Percentiles rank a stretch among this genome's conserved stretches.
phyloP scores from a whole-genome alignment of 495 filamentous ascomycete genomes.

The Daldinia loculata region DNA sequence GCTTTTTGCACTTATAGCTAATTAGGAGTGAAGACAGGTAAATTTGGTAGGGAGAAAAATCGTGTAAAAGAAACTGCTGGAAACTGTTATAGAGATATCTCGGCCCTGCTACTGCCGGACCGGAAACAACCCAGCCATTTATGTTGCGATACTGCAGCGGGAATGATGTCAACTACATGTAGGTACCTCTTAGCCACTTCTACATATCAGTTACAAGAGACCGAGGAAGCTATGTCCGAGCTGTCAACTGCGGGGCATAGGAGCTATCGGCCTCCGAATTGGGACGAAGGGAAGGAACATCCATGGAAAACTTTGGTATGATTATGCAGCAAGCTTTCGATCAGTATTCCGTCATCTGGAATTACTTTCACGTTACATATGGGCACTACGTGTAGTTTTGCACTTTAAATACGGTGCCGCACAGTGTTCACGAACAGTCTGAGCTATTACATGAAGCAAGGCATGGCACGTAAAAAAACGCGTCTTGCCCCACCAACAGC shows the following conservation, averaged over 20 bases:
- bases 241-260: conserved; percentile 13
- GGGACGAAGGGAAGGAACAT: neutral
- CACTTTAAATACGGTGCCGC: neutral
- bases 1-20: neutral
- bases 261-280: conserved; percentile 7
- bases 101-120: neutral
- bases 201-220: neutral
- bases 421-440: neutral
- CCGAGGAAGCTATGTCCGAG: conserved; percentile 25
- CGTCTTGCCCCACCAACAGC: neutral
- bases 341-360: conserved; percentile 17
- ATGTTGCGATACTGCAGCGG: conserved; percentile 4
- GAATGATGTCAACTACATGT: conserved; percentile 40
- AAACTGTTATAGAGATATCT: conserved; percentile 1
- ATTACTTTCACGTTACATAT: neutral
- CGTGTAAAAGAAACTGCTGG: neutral
- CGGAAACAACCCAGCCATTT: conserved; percentile 13
- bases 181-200: neutral
- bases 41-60: neutral
- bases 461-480: neutral
- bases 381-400: neutral
- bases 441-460: no score
- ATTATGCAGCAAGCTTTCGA: conserved; percentile 1
- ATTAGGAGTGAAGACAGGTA: neutral
- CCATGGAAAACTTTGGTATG: neutral